These are phyloP conservation scores for Talaromyces islandicus DNA, from an alignment of 2,329 filamentous ascomycete genomes.

Conservation along the genomic window DNA sequence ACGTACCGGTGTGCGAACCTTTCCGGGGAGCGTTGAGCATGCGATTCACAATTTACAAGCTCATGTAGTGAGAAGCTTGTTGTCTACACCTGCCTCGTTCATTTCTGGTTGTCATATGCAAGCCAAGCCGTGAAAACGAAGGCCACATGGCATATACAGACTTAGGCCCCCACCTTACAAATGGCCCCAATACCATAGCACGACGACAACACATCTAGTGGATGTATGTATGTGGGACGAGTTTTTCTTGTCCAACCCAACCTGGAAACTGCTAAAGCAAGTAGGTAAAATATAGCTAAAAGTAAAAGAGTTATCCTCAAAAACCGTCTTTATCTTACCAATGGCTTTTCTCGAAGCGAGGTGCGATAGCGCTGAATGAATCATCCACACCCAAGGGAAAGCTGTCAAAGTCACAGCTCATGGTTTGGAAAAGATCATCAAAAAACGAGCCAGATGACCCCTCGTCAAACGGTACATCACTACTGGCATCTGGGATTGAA, in stretches of 20 bases:
- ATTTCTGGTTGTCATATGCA: neutral
- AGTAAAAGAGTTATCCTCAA: too few species aligned
- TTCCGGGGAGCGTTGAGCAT: neutral
- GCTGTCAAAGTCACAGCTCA: conserved; percentile 1
- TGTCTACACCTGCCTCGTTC: neutral
- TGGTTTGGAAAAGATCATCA: conserved; percentile 2
- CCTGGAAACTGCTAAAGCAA: too few species aligned
- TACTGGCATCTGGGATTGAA: neutral
- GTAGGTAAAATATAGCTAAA: too few species aligned
- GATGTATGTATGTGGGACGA: too few species aligned
- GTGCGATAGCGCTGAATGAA: neutral
- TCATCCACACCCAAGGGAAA: neutral
- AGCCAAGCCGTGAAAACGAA: too few species aligned
- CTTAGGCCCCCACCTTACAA: too few species aligned
- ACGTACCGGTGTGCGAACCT: too few species aligned
- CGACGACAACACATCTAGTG: too few species aligned
- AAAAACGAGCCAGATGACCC: neutral
- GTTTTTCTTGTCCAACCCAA: too few species aligned
- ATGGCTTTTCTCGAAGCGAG: neutral
- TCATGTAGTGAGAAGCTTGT: neutral
- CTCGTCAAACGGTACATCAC: neutral
- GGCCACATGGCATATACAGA: too few species aligned
- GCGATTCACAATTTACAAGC: neutral
- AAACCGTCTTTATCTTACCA: neutral
- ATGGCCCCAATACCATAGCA: too few species aligned